Base-by-base conservation (phyloP, 495 filamentous ascomycete species). In the Hypoxylon perforatum region DNA sequence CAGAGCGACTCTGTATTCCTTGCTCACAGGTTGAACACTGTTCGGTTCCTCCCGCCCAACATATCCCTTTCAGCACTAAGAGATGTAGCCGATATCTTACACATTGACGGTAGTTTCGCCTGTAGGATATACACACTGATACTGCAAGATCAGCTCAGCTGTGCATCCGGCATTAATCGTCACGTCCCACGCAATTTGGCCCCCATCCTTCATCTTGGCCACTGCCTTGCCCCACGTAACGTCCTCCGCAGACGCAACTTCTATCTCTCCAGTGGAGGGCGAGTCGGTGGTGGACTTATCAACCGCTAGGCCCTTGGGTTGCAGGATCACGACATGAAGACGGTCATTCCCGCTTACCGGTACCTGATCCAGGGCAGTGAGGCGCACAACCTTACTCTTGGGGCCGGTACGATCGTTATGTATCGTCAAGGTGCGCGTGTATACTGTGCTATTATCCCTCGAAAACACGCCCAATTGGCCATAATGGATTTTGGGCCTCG, bases 321-420 rank as follows among this genome's bases (percentile, higher is more conserved):
- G 70, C 15, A 84, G 45, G 21, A 90, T 70, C 2, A 83, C 76
- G 23, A 91, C 77, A 17, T 76, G 73, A 11, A 91, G 74, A 47
- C 80, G 79, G 70, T 91, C 89, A 45, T 91, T 88, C 70, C 90
- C 84, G 25, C 81, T 86, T 2, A 91, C 80, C 3, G 90, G 90
- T 11, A 91, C 77, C 76, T 92, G 89, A 58, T 92, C 89, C 7
- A 87, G 72, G 30, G 91, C 81, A 0, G 82, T 76, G 8, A 91
- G 59, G 45, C 84, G 82, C 23, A 89, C 81, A 0, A 77, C 58
- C 71, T 75, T 76, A n/a, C 68, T 72, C 8, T 75, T 63, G 0
- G 76, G 60, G 25, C 73, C 76, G 18, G 67, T 65, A 57, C 85
- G 86, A 1, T 84, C 87, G 69, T 91, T 92, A 38, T 83, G 83